Evolutionary conservation across 2,329 filamentous ascomycete species (phyloP), one percentile per base, ranked within the genome.

Genomic region (Neurospora crassa): DNA sequence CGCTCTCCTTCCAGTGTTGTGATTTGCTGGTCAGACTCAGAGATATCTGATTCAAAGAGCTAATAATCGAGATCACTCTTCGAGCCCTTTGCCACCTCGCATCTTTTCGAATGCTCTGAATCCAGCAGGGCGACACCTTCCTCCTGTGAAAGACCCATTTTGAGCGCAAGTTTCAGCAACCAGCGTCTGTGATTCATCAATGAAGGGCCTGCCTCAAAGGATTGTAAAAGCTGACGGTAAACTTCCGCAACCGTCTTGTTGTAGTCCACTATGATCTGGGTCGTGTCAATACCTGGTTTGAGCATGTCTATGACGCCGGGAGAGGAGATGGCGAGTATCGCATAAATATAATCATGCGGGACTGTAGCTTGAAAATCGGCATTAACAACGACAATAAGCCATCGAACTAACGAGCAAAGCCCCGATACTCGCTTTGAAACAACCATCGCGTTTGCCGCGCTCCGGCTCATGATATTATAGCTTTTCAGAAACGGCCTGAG

Each of bases 391-490:
- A 16, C 1, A 59, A 0, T 2, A 16, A 59, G 24, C 47, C 47
- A 59, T 59, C 24, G 47, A 0, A 0, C 0, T 10, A 59, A 59
- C 14, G 47, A 34, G 14, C 2, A 59, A 2, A 29, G 10, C 1
- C n/a, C n/a, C n/a, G n/a, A n/a, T n/a, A n/a, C n/a, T n/a, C 5
- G 4, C 5, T 2, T 2, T 16, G 20, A 1, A 16, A 34, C 0
- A 10, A 59, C 1, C 5, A 59, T 18, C 7, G 5, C 0, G 3
- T 34, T 0, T 59, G 47, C 47, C 24, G 24, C 6, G 24, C 20
- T 59, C 0, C 0, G 1, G 5, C n/a, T n/a, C n/a, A n/a, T n/a
- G n/a, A n/a, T n/a, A n/a, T n/a, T n/a, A n/a, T n/a, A n/a, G n/a
- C n/a, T n/a, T n/a, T n/a, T n/a, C n/a, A n/a, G n/a, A n/a, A n/a